Evolutionary conservation across 306 rosid genomes (phyloP).

Genomic region (Dryas alaskensis): DNA sequence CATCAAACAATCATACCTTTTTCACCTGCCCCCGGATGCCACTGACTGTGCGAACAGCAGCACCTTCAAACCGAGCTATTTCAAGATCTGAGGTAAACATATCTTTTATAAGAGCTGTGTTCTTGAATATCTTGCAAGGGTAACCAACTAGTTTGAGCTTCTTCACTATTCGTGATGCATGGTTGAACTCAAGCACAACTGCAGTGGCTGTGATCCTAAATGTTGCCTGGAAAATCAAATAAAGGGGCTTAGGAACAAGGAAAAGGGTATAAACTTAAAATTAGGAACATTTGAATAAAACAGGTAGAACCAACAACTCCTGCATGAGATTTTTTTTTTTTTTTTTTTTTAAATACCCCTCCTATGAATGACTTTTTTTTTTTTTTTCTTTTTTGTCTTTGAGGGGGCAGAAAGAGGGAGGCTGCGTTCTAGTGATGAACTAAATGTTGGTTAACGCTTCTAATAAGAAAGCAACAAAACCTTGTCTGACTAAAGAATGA

Average conservation of each 20-base stretch:
- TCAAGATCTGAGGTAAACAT: constrained; percentile 97
- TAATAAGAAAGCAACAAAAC: too few species aligned
- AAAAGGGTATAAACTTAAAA: not conserved
- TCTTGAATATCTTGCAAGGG: constrained; percentile 92
- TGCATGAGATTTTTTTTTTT: not conserved
- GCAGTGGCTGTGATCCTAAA: constrained; percentile 96
- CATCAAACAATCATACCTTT: constrained; percentile 58
- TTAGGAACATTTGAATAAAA: not conserved
- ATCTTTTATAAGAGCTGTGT: constrained; percentile 82
- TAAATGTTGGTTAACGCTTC: too few species aligned
- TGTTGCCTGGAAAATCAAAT: constrained; percentile 51
- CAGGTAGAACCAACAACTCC: not conserved
- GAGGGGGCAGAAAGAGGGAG: not conserved
- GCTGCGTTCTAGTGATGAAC: too few species aligned
- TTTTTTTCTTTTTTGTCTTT: not conserved
- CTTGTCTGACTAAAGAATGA: too few species aligned
- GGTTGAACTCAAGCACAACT: constrained; percentile 82
- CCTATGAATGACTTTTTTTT: not conserved
- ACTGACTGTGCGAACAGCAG: constrained; percentile 83
- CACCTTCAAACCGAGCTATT: constrained; percentile 95
- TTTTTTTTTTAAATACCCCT: not conserved
- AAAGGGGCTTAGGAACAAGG: constrained; percentile 9
- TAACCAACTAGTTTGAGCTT: constrained; percentile 90
- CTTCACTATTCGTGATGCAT: constrained; percentile 69
- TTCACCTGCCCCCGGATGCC: constrained; percentile 94